phyloP scores from a whole-genome alignment of 2,329 filamentous ascomycete genomes.

The Fusarium duplospermum region DNA sequence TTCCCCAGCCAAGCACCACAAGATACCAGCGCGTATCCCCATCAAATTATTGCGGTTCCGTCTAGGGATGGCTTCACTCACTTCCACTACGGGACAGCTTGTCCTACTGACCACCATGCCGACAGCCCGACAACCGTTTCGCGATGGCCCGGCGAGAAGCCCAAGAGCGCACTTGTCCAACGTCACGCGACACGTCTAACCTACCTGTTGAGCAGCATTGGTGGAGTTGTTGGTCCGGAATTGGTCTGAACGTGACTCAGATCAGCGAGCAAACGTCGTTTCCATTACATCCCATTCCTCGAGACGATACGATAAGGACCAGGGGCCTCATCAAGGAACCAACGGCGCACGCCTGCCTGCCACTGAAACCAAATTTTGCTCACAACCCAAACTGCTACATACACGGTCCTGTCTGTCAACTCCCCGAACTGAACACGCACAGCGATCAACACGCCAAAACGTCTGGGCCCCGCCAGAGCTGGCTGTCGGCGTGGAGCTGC shows the following conservation, averaged over 20 bases:
- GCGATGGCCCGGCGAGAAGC: conserved; percentile 22
- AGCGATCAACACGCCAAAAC: neutral
- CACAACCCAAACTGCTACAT: neutral
- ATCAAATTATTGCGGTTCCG: conserved; percentile 13
- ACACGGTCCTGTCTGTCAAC: neutral
- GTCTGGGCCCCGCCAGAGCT: neutral
- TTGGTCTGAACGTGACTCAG: conserved; percentile 15
- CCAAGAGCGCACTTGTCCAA: conserved; percentile 2
- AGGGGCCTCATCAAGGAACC: neutral
- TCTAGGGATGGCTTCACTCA: conserved; percentile 24
- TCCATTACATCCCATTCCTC: neutral
- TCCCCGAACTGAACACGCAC: conserved; percentile 13
- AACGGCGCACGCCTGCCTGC: neutral
- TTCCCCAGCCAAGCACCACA: conserved; percentile 2
- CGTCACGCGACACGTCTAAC: conserved; percentile 30
- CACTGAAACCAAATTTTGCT: neutral
- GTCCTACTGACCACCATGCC: conserved; percentile 32
- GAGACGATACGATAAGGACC: neutral
- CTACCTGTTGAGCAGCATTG: neutral
- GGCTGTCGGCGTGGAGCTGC: conserved; percentile 13
- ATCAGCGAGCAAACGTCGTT: conserved; percentile 12
- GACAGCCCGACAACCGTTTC: conserved; percentile 27
- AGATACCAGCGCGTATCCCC: conserved; percentile 5
- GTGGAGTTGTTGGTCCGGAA: neutral
- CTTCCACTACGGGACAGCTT: conserved; percentile 3